These are phyloP conservation scores for Moesziomyces sp. DNA, from an alignment of 1,284 basidiomycete species.

Conservation along the genomic window DNA sequence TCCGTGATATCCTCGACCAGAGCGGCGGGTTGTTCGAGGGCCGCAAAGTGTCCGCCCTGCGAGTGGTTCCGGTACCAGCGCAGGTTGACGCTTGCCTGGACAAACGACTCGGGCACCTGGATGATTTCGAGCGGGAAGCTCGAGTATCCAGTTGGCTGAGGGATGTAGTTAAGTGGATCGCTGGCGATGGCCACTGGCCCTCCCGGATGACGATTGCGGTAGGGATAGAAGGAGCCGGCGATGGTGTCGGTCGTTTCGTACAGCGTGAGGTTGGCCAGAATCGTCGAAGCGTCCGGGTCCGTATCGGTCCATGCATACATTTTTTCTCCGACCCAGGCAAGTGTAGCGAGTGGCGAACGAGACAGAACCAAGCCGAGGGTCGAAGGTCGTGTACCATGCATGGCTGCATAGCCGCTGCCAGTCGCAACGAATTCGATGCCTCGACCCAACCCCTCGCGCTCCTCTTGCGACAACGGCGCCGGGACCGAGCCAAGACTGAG, in stretches of 20 bases:
- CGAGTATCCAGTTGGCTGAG: conserved; percentile 69
- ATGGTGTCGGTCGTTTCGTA: conserved; percentile 70
- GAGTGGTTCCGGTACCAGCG: conserved; percentile 66
- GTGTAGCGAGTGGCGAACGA: conserved; percentile 67
- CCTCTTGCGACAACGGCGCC: conserved; percentile 49
- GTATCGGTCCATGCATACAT: conserved; percentile 68
- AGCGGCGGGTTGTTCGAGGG: conserved; percentile 69
- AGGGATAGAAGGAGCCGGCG: conserved; percentile 69
- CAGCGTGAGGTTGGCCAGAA: conserved; percentile 68
- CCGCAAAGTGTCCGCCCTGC: conserved; percentile 65
- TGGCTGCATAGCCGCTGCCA: conserved; percentile 56
- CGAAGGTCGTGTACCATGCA: conserved; percentile 67
- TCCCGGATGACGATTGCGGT: conserved; percentile 66
- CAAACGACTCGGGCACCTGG: conserved; percentile 67
- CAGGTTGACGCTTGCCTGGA: conserved; percentile 66
- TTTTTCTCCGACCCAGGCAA: conserved; percentile 70
- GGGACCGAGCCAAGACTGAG: conserved; percentile 33
- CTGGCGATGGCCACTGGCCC: conserved; percentile 16
- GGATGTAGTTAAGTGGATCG: conserved; percentile 52
- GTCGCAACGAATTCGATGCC: conserved; percentile 45
- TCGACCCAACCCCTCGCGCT: conserved; percentile 37
- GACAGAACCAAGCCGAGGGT: conserved; percentile 69
- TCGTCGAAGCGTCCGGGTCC: conserved; percentile 43
- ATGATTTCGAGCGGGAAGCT: conserved; percentile 68
- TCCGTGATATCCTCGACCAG: conserved; percentile 66